A percentile compares a stretch with the other conserved stretches of the same genome.
These are phyloP conservation scores for Hordeum pubiflorum DNA, from an alignment of 202 grass and related monocot genomes.

Conservation along the genomic window DNA sequence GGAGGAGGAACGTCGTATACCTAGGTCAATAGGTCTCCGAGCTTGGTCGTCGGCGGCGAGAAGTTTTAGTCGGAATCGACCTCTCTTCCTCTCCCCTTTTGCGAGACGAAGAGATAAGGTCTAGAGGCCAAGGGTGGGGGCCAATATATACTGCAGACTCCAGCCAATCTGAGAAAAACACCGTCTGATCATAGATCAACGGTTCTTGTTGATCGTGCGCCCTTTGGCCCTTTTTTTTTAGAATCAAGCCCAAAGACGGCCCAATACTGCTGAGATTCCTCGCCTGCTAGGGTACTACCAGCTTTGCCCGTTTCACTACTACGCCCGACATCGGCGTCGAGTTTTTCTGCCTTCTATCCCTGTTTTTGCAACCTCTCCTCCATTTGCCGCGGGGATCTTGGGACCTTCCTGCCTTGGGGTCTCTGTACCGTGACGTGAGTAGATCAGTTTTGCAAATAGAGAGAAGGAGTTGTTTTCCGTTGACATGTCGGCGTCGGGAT, in stretches of 20 bases:
- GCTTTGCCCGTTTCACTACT: too few species aligned
- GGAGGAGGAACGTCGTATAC: neutral
- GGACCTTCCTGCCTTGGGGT: too few species aligned
- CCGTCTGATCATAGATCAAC: neutral
- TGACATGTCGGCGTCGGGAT: too few species aligned
- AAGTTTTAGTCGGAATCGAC: neutral
- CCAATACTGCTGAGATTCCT: neutral
- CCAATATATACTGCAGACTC: neutral
- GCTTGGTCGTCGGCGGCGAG: conserved; percentile 1
- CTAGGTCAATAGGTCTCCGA: neutral
- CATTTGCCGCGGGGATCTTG: too few species aligned
- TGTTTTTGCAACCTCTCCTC: too few species aligned
- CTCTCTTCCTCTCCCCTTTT: neutral
- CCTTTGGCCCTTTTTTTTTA: neutral
- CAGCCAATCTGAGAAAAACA: neutral
- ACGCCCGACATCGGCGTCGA: too few species aligned
- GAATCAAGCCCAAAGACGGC: neutral
- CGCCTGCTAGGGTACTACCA: too few species aligned
- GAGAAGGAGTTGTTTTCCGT: too few species aligned
- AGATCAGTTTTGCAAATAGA: too few species aligned
- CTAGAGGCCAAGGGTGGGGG: neutral
- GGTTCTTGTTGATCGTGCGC: neutral
- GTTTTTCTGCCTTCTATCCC: too few species aligned
- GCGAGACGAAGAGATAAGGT: neutral
- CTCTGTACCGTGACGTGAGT: too few species aligned